Conservation (phyloP, 805 yeast genomes). For the Pichia pseudocactophila region DNA sequence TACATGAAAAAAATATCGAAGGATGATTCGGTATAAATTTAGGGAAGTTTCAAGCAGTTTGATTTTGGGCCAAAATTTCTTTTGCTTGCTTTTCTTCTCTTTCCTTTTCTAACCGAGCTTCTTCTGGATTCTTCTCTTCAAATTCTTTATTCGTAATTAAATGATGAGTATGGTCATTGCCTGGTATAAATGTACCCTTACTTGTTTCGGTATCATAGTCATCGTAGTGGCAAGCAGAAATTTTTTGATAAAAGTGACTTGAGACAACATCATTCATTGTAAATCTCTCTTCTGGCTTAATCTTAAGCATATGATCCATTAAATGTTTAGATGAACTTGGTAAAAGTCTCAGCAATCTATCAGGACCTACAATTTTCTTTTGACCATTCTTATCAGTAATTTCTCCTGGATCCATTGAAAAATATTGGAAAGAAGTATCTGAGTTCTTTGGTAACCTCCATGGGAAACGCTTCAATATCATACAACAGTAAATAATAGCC, state of each 20-base stretch:
- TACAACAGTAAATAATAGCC: slow-evolving; percentile 87
- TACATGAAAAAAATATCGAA: too few species aligned
- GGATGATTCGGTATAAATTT: too few species aligned
- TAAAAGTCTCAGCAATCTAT: slow-evolving; percentile 58
- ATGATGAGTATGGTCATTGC: slow-evolving; percentile 51
- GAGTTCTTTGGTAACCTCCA: slow-evolving; percentile 85
- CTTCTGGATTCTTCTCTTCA: slow-evolving; percentile 31
- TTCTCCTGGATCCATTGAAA: slow-evolving; percentile 29
- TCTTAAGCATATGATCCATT: slow-evolving; percentile 54
- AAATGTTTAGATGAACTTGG: slow-evolving; percentile 59
- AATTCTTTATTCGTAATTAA: slow-evolving; percentile 60
- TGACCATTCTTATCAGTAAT: slow-evolving; percentile 21
- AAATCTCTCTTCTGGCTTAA: slow-evolving; percentile 51
- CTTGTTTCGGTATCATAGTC: slow-evolving; percentile 16
- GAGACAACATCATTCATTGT: slow-evolving; percentile 45
- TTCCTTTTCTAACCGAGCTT: slow-evolving; percentile 16
- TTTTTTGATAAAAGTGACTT: slow-evolving; percentile 50
- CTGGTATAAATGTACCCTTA: slow-evolving; percentile 16
- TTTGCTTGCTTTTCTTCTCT: slow-evolving; percentile 7
- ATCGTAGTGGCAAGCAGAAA: slow-evolving; percentile 43
- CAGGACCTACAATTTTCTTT: slow-evolving; percentile 45
- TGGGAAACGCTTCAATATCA: slow-evolving; percentile 80
- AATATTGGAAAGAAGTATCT: slow-evolving; percentile 70
- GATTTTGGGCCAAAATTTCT: slow-evolving; percentile 3
- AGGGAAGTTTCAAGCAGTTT: neutral